phyloP scores from a whole-genome alignment of 2,329 filamentous ascomycete genomes.

The Drechslerella coelobrocha region DNA sequence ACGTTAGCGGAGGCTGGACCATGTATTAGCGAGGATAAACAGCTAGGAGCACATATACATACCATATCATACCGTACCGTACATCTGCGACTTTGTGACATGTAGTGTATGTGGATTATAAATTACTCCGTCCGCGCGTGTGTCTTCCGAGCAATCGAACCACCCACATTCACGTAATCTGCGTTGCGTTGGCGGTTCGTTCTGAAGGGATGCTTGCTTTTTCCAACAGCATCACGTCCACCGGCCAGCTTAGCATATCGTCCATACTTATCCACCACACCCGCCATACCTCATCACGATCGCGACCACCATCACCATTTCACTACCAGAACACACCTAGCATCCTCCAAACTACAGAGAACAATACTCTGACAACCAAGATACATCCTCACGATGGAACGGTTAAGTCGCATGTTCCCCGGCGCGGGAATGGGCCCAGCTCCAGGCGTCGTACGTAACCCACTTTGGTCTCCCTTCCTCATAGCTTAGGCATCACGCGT shows the following conservation, averaged over 20 bases:
- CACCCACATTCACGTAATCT: slow-evolving; percentile 3
- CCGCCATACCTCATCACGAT: background rate
- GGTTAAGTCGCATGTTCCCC: slow-evolving; percentile 86
- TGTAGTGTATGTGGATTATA: too few species aligned
- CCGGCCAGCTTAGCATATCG: slow-evolving; percentile 5
- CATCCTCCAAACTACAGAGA: too few species aligned
- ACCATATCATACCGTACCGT: too few species aligned
- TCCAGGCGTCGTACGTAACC: slow-evolving; percentile 67
- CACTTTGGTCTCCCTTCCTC: slow-evolving; percentile 22
- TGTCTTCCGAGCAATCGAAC: too few species aligned
- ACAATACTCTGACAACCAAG: slow-evolving; percentile 31
- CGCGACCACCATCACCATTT: slow-evolving; percentile 27
- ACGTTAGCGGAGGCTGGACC: slow-evolving; percentile 63
- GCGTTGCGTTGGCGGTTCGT: slow-evolving; percentile 20
- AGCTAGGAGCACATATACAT: too few species aligned
- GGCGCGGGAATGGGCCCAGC: slow-evolving; percentile 69
- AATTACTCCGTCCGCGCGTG: too few species aligned
- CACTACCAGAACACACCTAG: too few species aligned
- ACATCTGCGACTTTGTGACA: too few species aligned
- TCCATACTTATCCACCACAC: slow-evolving; percentile 3
- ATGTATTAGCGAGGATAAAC: too few species aligned
- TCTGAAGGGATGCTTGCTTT: slow-evolving; percentile 31
- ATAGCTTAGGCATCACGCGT: background rate
- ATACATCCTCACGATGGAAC: slow-evolving; percentile 72
- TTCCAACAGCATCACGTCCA: slow-evolving; percentile 34